Base-by-base conservation (phyloP, 2,329 filamentous ascomycete species). In the Ceratocystis colombiana region DNA sequence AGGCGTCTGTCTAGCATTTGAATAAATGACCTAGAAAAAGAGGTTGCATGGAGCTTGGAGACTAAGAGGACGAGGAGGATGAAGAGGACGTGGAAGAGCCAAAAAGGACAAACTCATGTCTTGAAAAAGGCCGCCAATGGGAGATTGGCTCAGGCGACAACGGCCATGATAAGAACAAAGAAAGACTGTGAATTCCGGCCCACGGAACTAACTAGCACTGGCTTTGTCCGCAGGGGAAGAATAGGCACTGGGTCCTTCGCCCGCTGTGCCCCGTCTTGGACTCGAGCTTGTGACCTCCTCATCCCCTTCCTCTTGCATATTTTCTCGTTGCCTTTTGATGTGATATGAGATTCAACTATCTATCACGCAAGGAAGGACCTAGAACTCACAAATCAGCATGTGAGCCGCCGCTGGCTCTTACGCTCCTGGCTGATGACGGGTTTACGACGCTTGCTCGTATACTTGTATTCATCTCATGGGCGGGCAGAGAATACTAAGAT, bases 391-490 rank as follows among this genome's bases (percentile, higher is more conserved):
- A 55, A 59, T 37, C 30, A 59, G 30, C 25, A 59, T 30, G 28
- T 59, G 30, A 59, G 55, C 55, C 17, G 25, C 55, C 15, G 33
- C 28, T 57, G 53, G 28, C 25, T 57, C 53, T 57, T 57, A 57
- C 53, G 15, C 55, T 30, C 30, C 8, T 59, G 37, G 37, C 12
- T 41, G 55, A 59, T 59, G 55, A 59, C 28, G 17, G 5, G 55
- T 59, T 59, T 59, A 59, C 55, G 55, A 59, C 55, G 55, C 28
- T 41, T 20, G 55, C 55, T 59, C 55, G 55, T 59, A 59, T 59
- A 59, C 33, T 59, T 33, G 22, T 17, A 15, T 7, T 33, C 28
- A 17, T 33, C n/a, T n/a, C 17, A 59, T n/a, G 30, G 25, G 4
- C 30, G 22, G 20, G 2, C 17, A 33, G 55, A 37, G 15, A 37